Evolutionary conservation across 306 rosid species (phyloP), one percentile per base, ranked within the genome.

Genomic region (Quercus ilex): DNA sequence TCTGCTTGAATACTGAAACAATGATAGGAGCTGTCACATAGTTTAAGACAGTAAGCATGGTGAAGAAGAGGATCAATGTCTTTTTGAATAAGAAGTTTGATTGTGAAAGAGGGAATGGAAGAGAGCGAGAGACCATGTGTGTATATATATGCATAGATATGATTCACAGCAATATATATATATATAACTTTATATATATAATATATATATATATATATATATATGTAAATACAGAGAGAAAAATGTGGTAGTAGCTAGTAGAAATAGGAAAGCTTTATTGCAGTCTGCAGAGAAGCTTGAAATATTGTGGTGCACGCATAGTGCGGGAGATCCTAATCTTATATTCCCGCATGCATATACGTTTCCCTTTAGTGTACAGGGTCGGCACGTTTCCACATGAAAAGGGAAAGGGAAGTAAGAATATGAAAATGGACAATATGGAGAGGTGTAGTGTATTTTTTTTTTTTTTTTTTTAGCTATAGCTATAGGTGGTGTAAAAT

Each of bases 341-440:
- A 86, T 89, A 92, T 88, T 91, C 97, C 93, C 97, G 97, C 98
- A 90, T 94, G 98, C 97, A 83, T 75, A 69, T 75, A 69, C 69
- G 81, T 77, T 85, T 90, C 79, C 75, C 86, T 90, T 84, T 87
- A 80, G 76, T 87, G 90, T 62, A 74, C 91, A 90, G 90, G 83
- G 81, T 0, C 21, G 87, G 94, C 97, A 93, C 97, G 88, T 84
- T 90, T 86, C 86, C 91, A 83, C 86, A 87, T 20, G 77, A 26
- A 71, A 75, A 88, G 78, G 78, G 41, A 57, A 80, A 74, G 60
- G 83, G 60, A 25, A 15, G 57, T 75, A 82, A 69, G 81, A 60
- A 60, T 17, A 56, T 71, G 64, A 79, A 35, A 71, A 85, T 74
- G 78, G 56, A 56, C 46, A 41, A 41, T 41, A 41, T 41, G 12